Conservation (phyloP, 495 filamentous ascomycete genomes). For the Penicillium turbatum region DNA sequence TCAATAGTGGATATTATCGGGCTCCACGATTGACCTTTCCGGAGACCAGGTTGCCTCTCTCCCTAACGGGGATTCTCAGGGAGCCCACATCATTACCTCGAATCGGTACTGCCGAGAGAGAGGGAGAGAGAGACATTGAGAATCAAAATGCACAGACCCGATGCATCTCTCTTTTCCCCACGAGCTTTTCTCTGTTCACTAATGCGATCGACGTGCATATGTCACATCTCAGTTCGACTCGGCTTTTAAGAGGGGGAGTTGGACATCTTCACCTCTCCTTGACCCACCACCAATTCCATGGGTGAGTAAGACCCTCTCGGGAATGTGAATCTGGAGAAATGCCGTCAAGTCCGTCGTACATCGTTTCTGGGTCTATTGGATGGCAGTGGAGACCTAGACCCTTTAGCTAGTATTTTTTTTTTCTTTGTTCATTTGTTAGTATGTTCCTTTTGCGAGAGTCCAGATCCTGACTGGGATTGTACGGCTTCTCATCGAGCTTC, state of each 20-base stretch:
- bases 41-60: conserved; percentile 8
- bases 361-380: not conserved
- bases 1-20: conserved; percentile 27
- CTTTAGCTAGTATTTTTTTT: too few relatives aligned
- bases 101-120: not conserved
- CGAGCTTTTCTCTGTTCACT: conserved; percentile 6
- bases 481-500: too few relatives aligned
- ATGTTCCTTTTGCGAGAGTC: not conserved
- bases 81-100: not conserved
- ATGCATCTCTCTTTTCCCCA: not conserved
- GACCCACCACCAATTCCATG: not conserved
- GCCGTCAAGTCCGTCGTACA: not conserved
- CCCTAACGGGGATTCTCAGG: not conserved
- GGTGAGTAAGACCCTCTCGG: not conserved
- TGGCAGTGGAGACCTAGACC: not conserved
- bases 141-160: not conserved
- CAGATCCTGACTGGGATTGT: too few relatives aligned
- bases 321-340: conserved; percentile 8
- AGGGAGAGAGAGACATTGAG: not conserved
- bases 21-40: conserved; percentile 4
- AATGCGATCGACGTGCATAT: not conserved
- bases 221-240: not conserved
- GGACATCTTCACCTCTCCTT: not conserved
- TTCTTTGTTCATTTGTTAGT: too few relatives aligned
- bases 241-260: not conserved